Conservation (phyloP, 116 monocot species). For the Cymodocea nodosa region DNA sequence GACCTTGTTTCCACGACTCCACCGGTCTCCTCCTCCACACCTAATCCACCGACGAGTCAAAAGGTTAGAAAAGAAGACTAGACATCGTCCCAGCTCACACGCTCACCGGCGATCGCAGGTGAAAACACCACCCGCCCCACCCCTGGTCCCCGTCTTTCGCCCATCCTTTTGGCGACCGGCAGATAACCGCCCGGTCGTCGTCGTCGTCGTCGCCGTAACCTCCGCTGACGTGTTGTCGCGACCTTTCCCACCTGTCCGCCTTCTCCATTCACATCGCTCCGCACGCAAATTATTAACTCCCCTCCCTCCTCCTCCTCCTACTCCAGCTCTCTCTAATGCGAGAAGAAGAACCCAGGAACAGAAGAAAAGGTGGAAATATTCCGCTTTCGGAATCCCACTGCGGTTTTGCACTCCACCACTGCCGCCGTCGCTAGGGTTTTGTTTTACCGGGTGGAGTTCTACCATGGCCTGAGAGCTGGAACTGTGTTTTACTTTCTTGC, state of each 20-base stretch:
- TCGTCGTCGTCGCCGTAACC: background rate
- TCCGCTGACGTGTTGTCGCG: background rate
- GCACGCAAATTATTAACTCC: background rate
- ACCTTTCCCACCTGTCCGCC: background rate
- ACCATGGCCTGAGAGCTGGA: background rate
- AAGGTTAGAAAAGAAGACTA: background rate
- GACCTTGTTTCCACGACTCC: background rate
- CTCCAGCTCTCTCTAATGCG: background rate
- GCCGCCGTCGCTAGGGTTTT: conserved; percentile 1
- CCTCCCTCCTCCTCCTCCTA: background rate
- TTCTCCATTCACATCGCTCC: background rate
- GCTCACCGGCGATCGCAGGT: conserved; percentile 2
- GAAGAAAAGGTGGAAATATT: background rate
- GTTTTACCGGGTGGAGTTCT: background rate
- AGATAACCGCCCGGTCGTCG: background rate
- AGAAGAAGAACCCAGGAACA: background rate
- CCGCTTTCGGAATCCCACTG: too few species aligned
- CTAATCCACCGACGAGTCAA: conserved; percentile 5
- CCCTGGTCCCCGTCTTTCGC: background rate
- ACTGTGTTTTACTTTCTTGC: background rate
- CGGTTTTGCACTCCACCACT: background rate
- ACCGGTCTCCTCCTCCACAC: conserved; percentile 1
- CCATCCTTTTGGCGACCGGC: background rate
- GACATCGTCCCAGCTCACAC: background rate
- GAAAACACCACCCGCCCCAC: background rate